Percentiles rank a stretch among this genome's conserved stretches.
Evolutionary conservation across 768 basidiomycete genomes (phyloP).

Genomic region (Auricularia cornea): DNA sequence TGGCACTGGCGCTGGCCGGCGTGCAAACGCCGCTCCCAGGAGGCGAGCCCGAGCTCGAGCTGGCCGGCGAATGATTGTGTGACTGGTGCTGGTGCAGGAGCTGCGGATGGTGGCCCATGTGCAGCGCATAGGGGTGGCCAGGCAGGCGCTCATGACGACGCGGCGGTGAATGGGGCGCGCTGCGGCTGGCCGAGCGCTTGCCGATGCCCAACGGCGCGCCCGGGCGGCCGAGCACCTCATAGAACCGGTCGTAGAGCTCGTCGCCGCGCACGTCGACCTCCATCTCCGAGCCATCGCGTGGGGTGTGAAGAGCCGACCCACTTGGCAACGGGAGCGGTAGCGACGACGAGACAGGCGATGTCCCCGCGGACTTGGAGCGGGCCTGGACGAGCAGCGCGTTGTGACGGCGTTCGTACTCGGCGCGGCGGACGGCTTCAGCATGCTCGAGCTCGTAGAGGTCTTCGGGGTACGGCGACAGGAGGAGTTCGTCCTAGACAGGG

Average conservation of each 20-base stretch:
- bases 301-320: constrained; percentile 10
- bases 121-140: not conserved
- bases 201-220: not conserved
- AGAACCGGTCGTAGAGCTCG: not conserved
- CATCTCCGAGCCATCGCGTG: not conserved
- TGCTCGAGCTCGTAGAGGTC: constrained; percentile 86
- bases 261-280: not conserved
- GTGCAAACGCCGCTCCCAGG: not conserved
- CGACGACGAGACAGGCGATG: constrained; percentile 7
- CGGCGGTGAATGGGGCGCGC: not conserved
- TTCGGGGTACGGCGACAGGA: constrained; percentile 73
- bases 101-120: not conserved
- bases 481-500: constrained; percentile 17
- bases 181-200: constrained; percentile 3
- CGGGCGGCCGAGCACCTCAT: not conserved
- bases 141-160: not conserved
- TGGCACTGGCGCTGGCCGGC: not conserved
- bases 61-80: not conserved
- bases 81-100: not conserved
- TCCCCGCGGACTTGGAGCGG: constrained; percentile 8
- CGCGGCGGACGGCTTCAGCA: constrained; percentile 71
- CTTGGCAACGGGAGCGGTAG: not conserved
- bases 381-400: constrained; percentile 48
- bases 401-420: constrained; percentile 77
- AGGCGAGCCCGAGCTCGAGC: not conserved